Evolutionary conservation across 1,284 basidiomycete species (phyloP).

Genomic region (Xanthoconium separans): DNA sequence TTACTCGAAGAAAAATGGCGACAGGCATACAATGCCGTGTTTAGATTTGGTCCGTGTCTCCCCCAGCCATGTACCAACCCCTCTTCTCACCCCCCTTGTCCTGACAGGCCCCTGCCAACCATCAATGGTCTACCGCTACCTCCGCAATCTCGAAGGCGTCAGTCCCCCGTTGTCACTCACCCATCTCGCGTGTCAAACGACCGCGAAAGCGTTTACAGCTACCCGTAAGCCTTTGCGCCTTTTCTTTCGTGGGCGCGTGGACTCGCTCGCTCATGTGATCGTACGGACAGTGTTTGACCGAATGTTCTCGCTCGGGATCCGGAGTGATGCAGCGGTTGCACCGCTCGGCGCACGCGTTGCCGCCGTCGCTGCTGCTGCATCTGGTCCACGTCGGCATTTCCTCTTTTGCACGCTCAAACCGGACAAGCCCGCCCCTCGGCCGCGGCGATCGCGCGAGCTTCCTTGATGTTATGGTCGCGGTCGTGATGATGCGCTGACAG

Average conservation of each 20-base stretch:
- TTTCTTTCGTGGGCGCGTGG: too few species aligned
- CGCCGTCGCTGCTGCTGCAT: conserved; percentile 56
- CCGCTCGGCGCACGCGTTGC: conserved; percentile 62
- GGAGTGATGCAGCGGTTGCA: conserved; percentile 62
- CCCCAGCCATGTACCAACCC: background rate
- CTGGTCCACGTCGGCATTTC: conserved; percentile 76
- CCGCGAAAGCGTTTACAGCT: conserved; percentile 82
- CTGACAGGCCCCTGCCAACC: conserved; percentile 74
- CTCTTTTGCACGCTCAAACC: conserved; percentile 72
- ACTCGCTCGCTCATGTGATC: too few species aligned
- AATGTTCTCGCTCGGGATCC: conserved; percentile 85
- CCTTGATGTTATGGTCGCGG: background rate
- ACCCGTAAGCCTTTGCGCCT: conserved; percentile 52
- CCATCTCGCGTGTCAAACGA: conserved; percentile 83
- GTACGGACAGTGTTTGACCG: conserved; percentile 76
- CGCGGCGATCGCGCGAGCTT: conserved; percentile 32
- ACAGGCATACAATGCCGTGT: conserved; percentile 83
- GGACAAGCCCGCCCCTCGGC: conserved; percentile 42
- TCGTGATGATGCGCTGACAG: too few species aligned
- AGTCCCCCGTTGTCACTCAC: conserved; percentile 78
- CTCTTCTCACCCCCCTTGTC: conserved; percentile 2
- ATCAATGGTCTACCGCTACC: conserved; percentile 86
- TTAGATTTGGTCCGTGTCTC: conserved; percentile 69
- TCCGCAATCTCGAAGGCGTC: conserved; percentile 78
- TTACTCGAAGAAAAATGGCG: conserved; percentile 93